phyloP scores from a whole-genome alignment of 192 early-diverging fungal genomes.

The Umbelopsis vinacea region DNA sequence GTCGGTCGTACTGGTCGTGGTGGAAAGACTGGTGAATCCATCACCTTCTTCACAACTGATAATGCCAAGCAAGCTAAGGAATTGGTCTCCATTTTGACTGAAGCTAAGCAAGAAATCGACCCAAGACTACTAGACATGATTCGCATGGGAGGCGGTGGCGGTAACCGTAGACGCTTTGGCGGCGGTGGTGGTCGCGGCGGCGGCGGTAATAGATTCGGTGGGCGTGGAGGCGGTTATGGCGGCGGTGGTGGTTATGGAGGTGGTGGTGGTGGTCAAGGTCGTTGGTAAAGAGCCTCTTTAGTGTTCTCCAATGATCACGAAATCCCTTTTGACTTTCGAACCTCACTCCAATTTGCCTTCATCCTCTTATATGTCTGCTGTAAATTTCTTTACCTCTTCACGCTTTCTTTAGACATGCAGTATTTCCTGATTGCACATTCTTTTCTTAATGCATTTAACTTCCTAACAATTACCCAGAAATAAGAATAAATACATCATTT shows the following conservation, averaged over 20 bases:
- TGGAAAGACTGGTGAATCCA: conserved; percentile 84
- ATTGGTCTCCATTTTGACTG: conserved; percentile 83
- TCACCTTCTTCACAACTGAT: conserved; percentile 92
- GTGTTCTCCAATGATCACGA: background rate
- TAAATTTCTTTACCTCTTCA: background rate
- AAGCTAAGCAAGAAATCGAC: conserved; percentile 91
- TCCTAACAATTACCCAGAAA: background rate
- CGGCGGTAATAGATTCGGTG: conserved; percentile 29
- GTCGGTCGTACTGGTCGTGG: conserved; percentile 98
- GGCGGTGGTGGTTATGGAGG: conserved; percentile 40
- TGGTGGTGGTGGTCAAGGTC: conserved; percentile 35
- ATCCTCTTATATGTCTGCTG: conserved; percentile 35
- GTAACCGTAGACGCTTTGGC: conserved; percentile 44
- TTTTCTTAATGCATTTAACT: conserved; percentile 32
- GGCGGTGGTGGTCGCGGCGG: conserved; percentile 35
- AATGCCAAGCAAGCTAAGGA: conserved; percentile 85
- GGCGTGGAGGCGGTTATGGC: conserved; percentile 31
- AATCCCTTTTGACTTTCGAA: too few relatives aligned
- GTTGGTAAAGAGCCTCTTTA: conserved; percentile 32
- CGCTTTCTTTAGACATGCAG: conserved; percentile 1
- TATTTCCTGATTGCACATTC: background rate
- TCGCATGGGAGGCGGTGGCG: conserved; percentile 46
- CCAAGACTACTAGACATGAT: conserved; percentile 75
- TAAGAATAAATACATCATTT: too few relatives aligned
- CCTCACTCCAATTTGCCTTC: too few relatives aligned